phyloP scores from a whole-genome alignment of 805 yeast genomes.

The Torulaspora indica region DNA sequence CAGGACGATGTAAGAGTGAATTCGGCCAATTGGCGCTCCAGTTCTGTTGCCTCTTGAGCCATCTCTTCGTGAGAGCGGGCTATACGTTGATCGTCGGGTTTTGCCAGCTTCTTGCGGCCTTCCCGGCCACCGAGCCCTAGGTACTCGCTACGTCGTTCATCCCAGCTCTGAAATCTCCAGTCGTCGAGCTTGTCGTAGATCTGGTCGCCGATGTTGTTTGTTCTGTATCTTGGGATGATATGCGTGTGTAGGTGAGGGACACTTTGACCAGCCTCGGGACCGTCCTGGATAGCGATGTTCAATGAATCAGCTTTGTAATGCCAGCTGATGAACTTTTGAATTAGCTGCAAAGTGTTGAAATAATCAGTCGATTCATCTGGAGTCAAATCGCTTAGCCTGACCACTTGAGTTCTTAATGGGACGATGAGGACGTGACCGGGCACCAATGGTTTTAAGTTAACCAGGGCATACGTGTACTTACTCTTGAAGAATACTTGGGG shows the following conservation, averaged over 20 bases:
- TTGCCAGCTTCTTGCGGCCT: slow-evolving; percentile 29
- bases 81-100: slow-evolving; percentile 49
- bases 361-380: slow-evolving; percentile 72
- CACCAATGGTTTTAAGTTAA: slow-evolving; percentile 84
- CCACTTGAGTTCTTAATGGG: slow-evolving; percentile 61
- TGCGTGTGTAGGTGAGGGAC: slow-evolving; percentile 95
- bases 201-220: slow-evolving; percentile 61
- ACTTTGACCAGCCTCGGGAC: slow-evolving; percentile 93
- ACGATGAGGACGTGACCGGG: slow-evolving; percentile 93
- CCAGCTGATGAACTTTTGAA: slow-evolving; percentile 61
- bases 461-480: slow-evolving; percentile 71
- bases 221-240: slow-evolving; percentile 72
- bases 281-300: slow-evolving; percentile 94
- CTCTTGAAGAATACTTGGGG: slow-evolving; percentile 42
- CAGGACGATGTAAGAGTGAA: slow-evolving; percentile 13
- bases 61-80: slow-evolving; percentile 60
- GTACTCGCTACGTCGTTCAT: slow-evolving; percentile 31
- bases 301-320: slow-evolving; percentile 74
- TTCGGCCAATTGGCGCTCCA: slow-evolving; percentile 39
- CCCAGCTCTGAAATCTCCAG: slow-evolving; percentile 42
- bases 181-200: slow-evolving; percentile 69
- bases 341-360: slow-evolving; percentile 65
- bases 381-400: slow-evolving; percentile 64
- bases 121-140: slow-evolving; percentile 23
- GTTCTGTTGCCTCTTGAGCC: slow-evolving; percentile 62